These are phyloP conservation scores for Ophiostoma novo-ulmi DNA, from an alignment of 2,329 filamentous ascomycete genomes.

Conservation along the genomic window DNA sequence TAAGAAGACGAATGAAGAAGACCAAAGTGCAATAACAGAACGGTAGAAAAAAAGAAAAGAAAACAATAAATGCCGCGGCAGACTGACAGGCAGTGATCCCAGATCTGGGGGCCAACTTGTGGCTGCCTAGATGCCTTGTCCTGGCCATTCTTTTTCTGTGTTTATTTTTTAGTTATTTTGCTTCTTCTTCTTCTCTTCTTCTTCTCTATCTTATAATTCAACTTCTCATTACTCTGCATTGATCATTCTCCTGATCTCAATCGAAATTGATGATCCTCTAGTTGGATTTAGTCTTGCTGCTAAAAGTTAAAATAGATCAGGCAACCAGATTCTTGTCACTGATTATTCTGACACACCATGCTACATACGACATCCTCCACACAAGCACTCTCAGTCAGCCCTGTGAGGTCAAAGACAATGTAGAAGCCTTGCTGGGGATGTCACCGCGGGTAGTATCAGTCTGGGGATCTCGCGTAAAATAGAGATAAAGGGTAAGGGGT, in stretches of 20 bases:
- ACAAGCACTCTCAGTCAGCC: background rate
- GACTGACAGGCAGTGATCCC: background rate
- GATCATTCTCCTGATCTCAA: background rate
- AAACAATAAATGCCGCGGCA: background rate
- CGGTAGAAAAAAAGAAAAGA: background rate
- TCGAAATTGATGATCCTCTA: too few species aligned
- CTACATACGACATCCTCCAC: background rate
- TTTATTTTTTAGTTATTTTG: background rate
- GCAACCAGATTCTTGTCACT: background rate
- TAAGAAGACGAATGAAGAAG: background rate
- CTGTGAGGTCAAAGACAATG: background rate
- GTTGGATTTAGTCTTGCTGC: background rate
- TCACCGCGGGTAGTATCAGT: background rate
- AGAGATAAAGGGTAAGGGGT: background rate
- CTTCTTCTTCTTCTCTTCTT: background rate
- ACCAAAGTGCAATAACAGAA: background rate
- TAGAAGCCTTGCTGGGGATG: constrained; percentile 1
- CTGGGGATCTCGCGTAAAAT: background rate
- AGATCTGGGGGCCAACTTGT: background rate
- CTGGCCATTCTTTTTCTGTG: background rate
- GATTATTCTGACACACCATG: background rate
- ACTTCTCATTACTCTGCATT: too few species aligned
- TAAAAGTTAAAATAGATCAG: constrained; percentile 2
- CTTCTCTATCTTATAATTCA: background rate
- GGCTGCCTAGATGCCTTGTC: background rate